Evolutionary conservation across 1,284 basidiomycete species (phyloP), one percentile per base, ranked within the genome.

Genomic region (Phlebopus sp.): DNA sequence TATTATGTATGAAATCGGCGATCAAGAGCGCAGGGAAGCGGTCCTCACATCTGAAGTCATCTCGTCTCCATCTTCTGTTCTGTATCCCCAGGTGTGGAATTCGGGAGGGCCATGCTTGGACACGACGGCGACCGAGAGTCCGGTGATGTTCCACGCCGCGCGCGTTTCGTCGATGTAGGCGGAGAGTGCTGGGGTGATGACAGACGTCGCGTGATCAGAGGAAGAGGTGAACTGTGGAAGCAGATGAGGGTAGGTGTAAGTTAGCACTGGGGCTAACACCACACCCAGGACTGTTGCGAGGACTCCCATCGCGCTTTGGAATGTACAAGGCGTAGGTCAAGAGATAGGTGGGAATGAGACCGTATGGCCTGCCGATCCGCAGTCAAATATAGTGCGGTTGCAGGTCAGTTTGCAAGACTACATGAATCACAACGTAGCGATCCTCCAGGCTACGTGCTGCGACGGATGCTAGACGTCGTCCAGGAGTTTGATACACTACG

Each of bases 1-100:
- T n/a, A n/a, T n/a, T n/a, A n/a, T n/a, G n/a, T n/a, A n/a, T n/a
- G n/a, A n/a, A n/a, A n/a, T n/a, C 21, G 6, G 21, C 21, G 6
- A 4, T 23, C 21, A 6, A 23, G 21, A 3, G 21, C 21, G 6
- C 6, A 23, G 4, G 21, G 21, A 30, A 17, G 4, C 13, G 27
- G 13, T 10, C 17, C 59, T 29, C 23, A 62, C 58, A 25, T 62
- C 53, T 21, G 51, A 44, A 31, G 55, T 53, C 30, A 60, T 45
- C 31, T 49, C 23, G 8, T 64, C 51, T 0, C 49, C 54, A 2
- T 60, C 59, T 34, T 63, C 60, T 1, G 59, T 53, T 11, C 45
- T 51, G 19, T 57, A 39, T 23, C 64, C 62, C 58, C 58, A 63
- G 0, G 53, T 30, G 38, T 43, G 60, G 30, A 52, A 59, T 31